A percentile compares a stretch with the other conserved stretches of the same genome.
Conservation (phyloP, 257 asterid species). For the Prunella vulgaris region DNA sequence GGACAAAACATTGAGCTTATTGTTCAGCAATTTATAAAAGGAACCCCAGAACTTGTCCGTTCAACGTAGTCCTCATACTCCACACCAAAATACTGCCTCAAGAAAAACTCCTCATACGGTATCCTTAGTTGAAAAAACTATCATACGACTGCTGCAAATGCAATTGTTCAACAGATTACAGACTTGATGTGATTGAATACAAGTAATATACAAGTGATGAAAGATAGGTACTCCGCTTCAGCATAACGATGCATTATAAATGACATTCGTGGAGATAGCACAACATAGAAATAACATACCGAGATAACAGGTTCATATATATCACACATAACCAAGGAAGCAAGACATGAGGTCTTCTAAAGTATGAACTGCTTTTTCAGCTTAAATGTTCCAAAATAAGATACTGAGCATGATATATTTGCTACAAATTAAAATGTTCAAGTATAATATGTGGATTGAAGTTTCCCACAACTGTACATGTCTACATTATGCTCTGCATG, state of each 20-base stretch:
- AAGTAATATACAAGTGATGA: slow-evolving; percentile 28
- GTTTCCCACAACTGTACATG: not conserved
- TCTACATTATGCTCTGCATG: not conserved
- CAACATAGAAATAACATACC: slow-evolving; percentile 5
- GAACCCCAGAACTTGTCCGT: slow-evolving; percentile 66
- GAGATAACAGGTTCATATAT: not conserved
- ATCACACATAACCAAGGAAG: not conserved
- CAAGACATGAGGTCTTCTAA: not conserved
- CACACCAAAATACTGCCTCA: slow-evolving; percentile 71
- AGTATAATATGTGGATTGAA: not conserved
- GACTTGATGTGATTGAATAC: slow-evolving; percentile 47
- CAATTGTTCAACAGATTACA: slow-evolving; percentile 57
- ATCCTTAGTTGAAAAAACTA: slow-evolving; percentile 59
- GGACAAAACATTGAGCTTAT: slow-evolving; percentile 7
- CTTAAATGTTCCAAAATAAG: not conserved
- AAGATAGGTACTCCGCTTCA: slow-evolving; percentile 32
- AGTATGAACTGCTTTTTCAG: not conserved
- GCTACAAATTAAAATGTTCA: not conserved
- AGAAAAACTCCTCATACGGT: slow-evolving; percentile 82
- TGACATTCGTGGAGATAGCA: slow-evolving; percentile 40
- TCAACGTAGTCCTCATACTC: slow-evolving; percentile 60
- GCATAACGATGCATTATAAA: slow-evolving; percentile 27
- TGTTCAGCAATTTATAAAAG: slow-evolving; percentile 59
- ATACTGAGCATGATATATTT: not conserved
- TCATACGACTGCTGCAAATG: slow-evolving; percentile 68